Evolutionary conservation across 805 yeast genomes (phyloP), one percentile per base, ranked within the genome.

Genomic region (Yamadazyma akitaensis): DNA sequence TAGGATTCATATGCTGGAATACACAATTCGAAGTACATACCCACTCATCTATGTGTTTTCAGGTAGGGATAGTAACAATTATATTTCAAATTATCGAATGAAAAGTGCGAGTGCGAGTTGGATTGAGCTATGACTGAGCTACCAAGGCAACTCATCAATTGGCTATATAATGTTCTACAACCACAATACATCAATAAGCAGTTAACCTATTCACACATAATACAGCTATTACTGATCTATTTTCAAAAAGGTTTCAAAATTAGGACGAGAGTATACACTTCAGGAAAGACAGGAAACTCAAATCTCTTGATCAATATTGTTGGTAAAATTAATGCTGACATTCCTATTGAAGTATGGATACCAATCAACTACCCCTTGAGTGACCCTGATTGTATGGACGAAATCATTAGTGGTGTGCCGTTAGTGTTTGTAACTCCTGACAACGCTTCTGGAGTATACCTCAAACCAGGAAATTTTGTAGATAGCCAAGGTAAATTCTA

Each of bases 401-500:
- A 56, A n/a, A 24, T 30, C 14, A 52, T 55, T 17, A 55, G 56
- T 32, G 70, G 66, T 2, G 74, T 84, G 1, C 97, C 97, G 0
- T 55, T 80, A n/a, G 75, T 81, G 0, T 85, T 72, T 57, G 78
- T 90, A 10, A 72, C 76, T 17, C 81, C 84, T 2, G 74, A 81
- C n/a, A 68, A 67, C 31, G 58, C 64, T 19, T 60, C 59, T 12
- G 70, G 72, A 65, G 60, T 71, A 31, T 53, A 42, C 37, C 60
- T 84, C 14, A 70, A 70, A 35, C 85, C 90, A 0, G 84, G 85
- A 21, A 82, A 80, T 52, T 72, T 77, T 54, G 78, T 88, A 3
- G 96, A 87, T 61, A 64, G 79, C 12, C 85, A 75, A 62, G 97
- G 97, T 1, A 65, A 68, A 39, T 75, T 88, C 44, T 85, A 82